A percentile compares a stretch with the other conserved stretches of the same genome.
Evolutionary conservation across 345 rosid genomes (phyloP).

Genomic region (Draba incana): DNA sequence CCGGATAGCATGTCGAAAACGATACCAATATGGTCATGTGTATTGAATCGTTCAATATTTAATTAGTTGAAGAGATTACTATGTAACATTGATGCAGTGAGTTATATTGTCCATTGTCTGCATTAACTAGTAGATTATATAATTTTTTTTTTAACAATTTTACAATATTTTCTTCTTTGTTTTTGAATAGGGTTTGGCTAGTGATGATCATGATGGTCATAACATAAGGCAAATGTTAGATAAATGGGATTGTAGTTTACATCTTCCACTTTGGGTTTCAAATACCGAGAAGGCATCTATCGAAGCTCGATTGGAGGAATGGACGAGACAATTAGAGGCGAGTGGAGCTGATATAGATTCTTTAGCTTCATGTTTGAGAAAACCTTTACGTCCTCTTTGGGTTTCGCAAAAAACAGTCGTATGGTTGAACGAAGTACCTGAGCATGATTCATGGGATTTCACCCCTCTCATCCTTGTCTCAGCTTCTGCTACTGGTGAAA

Average conservation of each 20-base stretch:
- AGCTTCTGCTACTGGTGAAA: constrained; percentile 60
- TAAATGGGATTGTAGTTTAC: constrained; percentile 86
- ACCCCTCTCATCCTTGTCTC: constrained; percentile 85
- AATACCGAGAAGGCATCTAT: constrained; percentile 74
- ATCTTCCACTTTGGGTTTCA: constrained; percentile 90
- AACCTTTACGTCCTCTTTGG: constrained; percentile 87
- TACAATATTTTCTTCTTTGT: constrained; percentile 9
- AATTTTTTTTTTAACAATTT: not conserved
- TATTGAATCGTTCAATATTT: constrained; percentile 67
- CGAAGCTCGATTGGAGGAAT: constrained; percentile 64
- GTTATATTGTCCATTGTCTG: constrained; percentile 29
- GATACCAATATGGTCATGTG: constrained; percentile 90
- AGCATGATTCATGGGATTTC: constrained; percentile 88
- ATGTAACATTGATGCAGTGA: constrained; percentile 50
- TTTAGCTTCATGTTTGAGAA: constrained; percentile 59
- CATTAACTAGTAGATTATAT: not conserved
- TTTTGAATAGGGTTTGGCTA: constrained; percentile 40
- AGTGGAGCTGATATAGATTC: constrained; percentile 89
- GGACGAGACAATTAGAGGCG: constrained; percentile 68
- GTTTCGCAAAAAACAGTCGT: constrained; percentile 83
- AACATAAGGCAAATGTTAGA: constrained; percentile 22
- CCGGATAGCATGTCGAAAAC: constrained; percentile 98
- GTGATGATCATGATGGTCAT: constrained; percentile 32
- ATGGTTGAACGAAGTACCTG: constrained; percentile 94
- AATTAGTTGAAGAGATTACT: constrained; percentile 42